Conservation (phyloP, 1,284 basidiomycete species). For the Abortiporus biennis region DNA sequence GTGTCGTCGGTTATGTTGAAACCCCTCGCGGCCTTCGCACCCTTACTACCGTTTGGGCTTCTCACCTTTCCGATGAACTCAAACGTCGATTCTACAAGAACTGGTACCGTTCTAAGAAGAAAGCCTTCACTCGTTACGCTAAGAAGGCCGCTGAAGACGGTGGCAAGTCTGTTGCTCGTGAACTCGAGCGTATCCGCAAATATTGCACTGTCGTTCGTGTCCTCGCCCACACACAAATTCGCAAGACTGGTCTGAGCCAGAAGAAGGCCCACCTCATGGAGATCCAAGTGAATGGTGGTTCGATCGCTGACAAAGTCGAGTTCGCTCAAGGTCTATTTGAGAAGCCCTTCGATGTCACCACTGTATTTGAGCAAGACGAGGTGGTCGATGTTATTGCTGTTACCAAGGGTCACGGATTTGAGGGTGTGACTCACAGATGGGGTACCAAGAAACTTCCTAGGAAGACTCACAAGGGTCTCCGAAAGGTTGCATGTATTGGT, state of each 20-base stretch:
- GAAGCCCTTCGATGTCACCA: constrained; percentile 86
- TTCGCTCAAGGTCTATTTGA: constrained; percentile 95
- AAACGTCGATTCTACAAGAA: constrained; percentile 99
- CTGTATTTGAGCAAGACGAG: constrained; percentile 96
- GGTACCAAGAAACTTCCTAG: constrained; percentile 98
- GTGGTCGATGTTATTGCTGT: constrained; percentile 97
- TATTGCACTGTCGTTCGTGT: constrained; percentile 99
- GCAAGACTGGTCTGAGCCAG: constrained; percentile 96
- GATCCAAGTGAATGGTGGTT: constrained; percentile 99
- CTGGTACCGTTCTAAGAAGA: constrained; percentile 99
- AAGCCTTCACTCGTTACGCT: constrained; percentile 99
- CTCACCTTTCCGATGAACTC: constrained; percentile 81
- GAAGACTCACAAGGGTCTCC: constrained; percentile 99
- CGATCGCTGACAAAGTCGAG: constrained; percentile 96
- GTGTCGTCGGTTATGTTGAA: constrained; percentile 99
- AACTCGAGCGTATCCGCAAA: constrained; percentile 99
- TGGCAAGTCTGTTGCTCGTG: constrained; percentile 89
- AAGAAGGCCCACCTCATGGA: constrained; percentile 99
- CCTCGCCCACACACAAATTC: constrained; percentile 97
- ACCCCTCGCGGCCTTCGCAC: constrained; percentile 97
- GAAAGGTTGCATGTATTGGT: constrained; percentile 99
- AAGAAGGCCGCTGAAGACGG: constrained; percentile 98
- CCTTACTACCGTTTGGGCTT: constrained; percentile 81
- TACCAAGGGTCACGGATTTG: constrained; percentile 99
- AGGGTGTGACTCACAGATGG: constrained; percentile 99